A percentile compares a stretch with the other conserved stretches of the same genome.
Evolutionary conservation across 495 filamentous ascomycete species (phyloP).

Genomic region (Letharia lupina): DNA sequence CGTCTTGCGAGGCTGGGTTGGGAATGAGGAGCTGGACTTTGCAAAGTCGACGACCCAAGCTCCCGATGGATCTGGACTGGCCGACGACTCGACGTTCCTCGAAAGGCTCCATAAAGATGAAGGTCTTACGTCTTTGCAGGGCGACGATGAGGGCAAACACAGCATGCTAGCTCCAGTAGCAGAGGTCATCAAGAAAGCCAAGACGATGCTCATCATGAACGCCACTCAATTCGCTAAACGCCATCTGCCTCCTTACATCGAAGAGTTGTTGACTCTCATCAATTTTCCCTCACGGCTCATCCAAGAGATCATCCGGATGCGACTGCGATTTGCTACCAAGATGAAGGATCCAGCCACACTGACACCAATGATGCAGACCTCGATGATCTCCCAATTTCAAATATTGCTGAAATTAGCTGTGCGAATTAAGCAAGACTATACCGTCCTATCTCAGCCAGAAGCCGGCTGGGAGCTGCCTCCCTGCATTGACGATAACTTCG

Average conservation of each 20-base stretch:
- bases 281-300: conserved; percentile 94
- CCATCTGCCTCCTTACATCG: conserved; percentile 92
- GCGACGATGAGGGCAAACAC: conserved; percentile 46
- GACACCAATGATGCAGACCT: conserved; percentile 83
- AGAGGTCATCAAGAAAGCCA: conserved; percentile 83
- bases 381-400: conserved; percentile 95
- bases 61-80: conserved; percentile 55
- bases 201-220: conserved; percentile 82
- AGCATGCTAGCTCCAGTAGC: conserved; percentile 82
- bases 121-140: conserved; percentile 82
- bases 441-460: conserved; percentile 73
- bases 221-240: conserved; percentile 77
- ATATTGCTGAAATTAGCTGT: conserved; percentile 85
- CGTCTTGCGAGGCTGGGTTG: conserved; percentile 90
- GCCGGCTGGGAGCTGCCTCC: conserved; percentile 91
- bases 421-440: conserved; percentile 83
- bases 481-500: conserved; percentile 94
- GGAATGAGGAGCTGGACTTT: conserved; percentile 92
- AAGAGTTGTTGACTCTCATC: conserved; percentile 89
- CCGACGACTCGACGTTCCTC: conserved; percentile 83
- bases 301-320: conserved; percentile 90
- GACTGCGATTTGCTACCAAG: conserved; percentile 83
- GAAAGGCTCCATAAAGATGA: conserved; percentile 99
- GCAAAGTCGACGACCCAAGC: conserved; percentile 51
- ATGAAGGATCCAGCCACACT: conserved; percentile 87